Conservation (phyloP, 1,284 basidiomycete genomes). For the Sanghuangporus baumii region DNA sequence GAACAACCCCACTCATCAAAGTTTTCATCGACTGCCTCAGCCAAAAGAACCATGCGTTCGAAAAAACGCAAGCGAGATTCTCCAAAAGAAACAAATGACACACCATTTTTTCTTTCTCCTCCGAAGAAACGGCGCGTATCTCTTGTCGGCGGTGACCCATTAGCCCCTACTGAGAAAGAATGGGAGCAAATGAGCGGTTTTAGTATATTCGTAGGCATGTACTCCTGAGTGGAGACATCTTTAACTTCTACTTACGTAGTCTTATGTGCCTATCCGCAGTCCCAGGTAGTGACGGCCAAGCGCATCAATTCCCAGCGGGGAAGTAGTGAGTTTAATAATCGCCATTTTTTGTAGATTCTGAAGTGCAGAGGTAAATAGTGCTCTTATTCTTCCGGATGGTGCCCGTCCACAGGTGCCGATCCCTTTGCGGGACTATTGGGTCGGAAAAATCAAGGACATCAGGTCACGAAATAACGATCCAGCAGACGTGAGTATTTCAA, state of each 20-base stretch:
- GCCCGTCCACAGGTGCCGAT: background rate
- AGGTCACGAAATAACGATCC: conserved; percentile 7
- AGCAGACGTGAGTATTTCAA: conserved; percentile 6
- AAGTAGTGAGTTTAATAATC: background rate
- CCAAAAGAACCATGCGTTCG: too few relatives aligned
- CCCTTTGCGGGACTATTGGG: conserved; percentile 11
- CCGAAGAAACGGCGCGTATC: too few relatives aligned
- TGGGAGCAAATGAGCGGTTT: conserved; percentile 6
- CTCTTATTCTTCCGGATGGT: conserved; percentile 10
- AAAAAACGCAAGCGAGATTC: too few relatives aligned
- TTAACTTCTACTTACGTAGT: background rate
- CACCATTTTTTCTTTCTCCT: too few relatives aligned
- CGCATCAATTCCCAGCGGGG: background rate
- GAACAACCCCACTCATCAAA: too few relatives aligned
- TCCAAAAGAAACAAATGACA: too few relatives aligned
- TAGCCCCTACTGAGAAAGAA: conserved; percentile 2
- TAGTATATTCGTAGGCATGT: conserved; percentile 5
- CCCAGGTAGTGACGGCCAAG: background rate
- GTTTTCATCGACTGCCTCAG: too few relatives aligned
- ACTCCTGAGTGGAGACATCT: background rate
- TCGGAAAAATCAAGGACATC: conserved; percentile 17
- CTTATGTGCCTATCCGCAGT: background rate
- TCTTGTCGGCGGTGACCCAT: background rate
- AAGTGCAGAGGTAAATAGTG: background rate
- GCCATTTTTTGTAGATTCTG: background rate